Conservation (phyloP, 257 asterid genomes). For the Echium plantagineum region DNA sequence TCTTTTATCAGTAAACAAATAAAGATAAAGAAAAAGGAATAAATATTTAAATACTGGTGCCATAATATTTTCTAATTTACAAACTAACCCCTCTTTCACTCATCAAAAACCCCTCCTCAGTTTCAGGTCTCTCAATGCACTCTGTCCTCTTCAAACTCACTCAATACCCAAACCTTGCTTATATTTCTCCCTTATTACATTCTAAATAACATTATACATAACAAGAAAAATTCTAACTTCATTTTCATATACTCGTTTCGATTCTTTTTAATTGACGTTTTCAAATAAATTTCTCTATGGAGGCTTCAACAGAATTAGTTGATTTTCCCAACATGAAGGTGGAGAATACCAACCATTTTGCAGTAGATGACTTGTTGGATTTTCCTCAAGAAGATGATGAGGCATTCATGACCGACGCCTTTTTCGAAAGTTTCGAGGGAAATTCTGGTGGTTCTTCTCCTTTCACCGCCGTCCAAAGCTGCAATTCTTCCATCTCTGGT, state of each 20-base stretch:
- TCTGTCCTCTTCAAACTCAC: slow-evolving; percentile 26
- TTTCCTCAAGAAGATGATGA: slow-evolving; percentile 85
- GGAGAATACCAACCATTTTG: slow-evolving; percentile 23
- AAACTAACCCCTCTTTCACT: slow-evolving; percentile 34
- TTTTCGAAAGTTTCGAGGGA: slow-evolving; percentile 45
- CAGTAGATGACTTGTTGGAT: slow-evolving; percentile 78
- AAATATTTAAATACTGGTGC: slow-evolving; percentile 1
- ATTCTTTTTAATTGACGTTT: no score
- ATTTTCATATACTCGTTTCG: not conserved
- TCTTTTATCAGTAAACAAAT: not conserved
- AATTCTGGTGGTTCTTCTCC: slow-evolving; percentile 58
- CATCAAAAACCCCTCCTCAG: slow-evolving; percentile 59
- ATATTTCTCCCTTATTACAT: slow-evolving; percentile 5
- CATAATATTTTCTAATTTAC: slow-evolving; percentile 18
- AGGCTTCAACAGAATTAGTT: slow-evolving; percentile 22
- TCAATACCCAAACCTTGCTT: slow-evolving; percentile 20
- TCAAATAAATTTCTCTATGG: slow-evolving; percentile 12
- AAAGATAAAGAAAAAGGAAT: not conserved
- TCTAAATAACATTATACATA: slow-evolving; percentile 1
- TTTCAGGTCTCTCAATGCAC: slow-evolving; percentile 37
- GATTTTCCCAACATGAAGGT: slow-evolving; percentile 9
- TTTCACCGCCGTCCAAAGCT: slow-evolving; percentile 57
- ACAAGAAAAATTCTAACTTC: not conserved
- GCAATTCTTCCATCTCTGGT: slow-evolving; percentile 72
- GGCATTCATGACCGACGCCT: slow-evolving; percentile 53